phyloP scores from a whole-genome alignment of 805 yeast genomes.

The Yarrowia osloensis region DNA sequence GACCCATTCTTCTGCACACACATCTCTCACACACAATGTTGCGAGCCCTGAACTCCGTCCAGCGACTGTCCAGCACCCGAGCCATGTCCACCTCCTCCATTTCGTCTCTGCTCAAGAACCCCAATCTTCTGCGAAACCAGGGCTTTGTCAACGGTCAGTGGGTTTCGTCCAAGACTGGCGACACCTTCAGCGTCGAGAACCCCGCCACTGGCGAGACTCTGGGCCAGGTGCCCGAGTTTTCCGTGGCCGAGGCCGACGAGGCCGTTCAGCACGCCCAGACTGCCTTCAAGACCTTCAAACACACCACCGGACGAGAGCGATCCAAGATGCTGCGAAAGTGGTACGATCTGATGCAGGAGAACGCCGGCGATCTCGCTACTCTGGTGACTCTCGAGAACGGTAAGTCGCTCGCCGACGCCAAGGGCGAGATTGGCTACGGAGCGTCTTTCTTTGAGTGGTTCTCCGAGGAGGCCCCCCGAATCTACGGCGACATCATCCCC shows the following conservation, averaged over 20 bases:
- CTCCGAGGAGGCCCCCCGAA: slow-evolving; percentile 70
- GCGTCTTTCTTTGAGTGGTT: slow-evolving; percentile 89
- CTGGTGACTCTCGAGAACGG: slow-evolving; percentile 73
- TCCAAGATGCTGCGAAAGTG: slow-evolving; percentile 54
- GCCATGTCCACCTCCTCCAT: slow-evolving; percentile 28
- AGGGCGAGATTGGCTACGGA: slow-evolving; percentile 66
- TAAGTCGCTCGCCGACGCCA: slow-evolving; percentile 68
- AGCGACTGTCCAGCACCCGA: slow-evolving; percentile 3
- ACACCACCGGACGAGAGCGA: slow-evolving; percentile 59
- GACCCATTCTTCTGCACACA: background rate
- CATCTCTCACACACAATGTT: slow-evolving; percentile 1
- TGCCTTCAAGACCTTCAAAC: slow-evolving; percentile 56
- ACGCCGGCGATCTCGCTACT: slow-evolving; percentile 65
- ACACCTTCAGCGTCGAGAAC: slow-evolving; percentile 65
- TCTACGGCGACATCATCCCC: slow-evolving; percentile 66
- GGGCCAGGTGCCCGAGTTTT: slow-evolving; percentile 58
- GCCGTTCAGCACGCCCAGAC: slow-evolving; percentile 59
- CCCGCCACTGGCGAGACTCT: slow-evolving; percentile 66
- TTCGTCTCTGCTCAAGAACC: slow-evolving; percentile 32
- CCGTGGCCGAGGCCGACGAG: slow-evolving; percentile 50
- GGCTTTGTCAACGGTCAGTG: slow-evolving; percentile 68
- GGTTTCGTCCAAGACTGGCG: slow-evolving; percentile 50
- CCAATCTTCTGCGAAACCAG: slow-evolving; percentile 36
- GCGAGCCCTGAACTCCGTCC: slow-evolving; percentile 12
- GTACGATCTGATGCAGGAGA: slow-evolving; percentile 55